Percentiles rank a stretch among this genome's conserved stretches.
phyloP scores from a whole-genome alignment of 139 green algal genomes.

The Microglena sp. region DNA sequence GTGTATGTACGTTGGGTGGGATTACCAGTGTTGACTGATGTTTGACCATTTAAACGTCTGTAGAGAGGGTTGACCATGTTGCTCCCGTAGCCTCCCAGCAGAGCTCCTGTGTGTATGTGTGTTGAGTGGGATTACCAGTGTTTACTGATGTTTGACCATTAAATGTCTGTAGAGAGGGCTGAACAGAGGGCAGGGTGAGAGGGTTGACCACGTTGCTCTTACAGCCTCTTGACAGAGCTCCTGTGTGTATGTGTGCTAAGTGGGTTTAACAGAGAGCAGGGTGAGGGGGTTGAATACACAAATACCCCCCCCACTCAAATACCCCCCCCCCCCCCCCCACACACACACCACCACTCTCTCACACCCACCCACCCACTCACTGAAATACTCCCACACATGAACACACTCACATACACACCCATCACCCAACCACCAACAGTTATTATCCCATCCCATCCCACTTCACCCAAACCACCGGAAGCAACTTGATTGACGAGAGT shows the following conservation, averaged over 20 bases:
- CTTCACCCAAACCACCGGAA: conserved; percentile 10
- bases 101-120: conserved; percentile 30
- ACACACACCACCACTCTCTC: no score
- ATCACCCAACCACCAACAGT: neutral
- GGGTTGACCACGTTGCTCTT: conserved; percentile 90
- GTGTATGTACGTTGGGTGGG: neutral
- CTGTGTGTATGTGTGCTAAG: conserved; percentile 16
- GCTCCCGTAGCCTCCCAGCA: conserved; percentile 71
- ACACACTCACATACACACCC: neutral
- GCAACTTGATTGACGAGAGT: neutral
- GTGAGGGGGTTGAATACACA: no score
- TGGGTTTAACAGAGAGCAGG: no score
- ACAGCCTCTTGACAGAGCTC: conserved; percentile 63
- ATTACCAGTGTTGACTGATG: neutral
- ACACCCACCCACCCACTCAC: no score
- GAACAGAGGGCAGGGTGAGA: no score
- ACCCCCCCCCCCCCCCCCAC: no score
- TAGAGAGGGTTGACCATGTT: conserved; percentile 92
- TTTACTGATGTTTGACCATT: neutral
- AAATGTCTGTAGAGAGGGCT: no score
- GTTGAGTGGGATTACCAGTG: neutral
- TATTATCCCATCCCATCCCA: neutral
- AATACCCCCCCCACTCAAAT: no score
- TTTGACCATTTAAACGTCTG: no score
- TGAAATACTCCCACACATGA: neutral